Evolutionary conservation across 2,329 filamentous ascomycete species (phyloP), one percentile per base, ranked within the genome.

Genomic region (Aspergillus sp.): DNA sequence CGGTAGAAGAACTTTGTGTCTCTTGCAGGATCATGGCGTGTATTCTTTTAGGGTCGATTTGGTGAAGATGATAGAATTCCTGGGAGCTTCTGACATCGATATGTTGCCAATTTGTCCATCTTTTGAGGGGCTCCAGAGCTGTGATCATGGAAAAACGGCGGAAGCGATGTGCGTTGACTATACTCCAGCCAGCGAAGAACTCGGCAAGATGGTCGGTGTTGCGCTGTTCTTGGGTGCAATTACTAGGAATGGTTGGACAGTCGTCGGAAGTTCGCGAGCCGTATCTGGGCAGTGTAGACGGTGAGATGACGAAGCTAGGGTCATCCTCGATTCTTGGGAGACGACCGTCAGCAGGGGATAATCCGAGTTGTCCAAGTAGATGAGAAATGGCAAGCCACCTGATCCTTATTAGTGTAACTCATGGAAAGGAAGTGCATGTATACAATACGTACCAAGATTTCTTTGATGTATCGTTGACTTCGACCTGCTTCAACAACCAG

Each of bases 131-230:
- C 20, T 62, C 60, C 7, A 61, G 38, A 8, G 60, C 41, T 4
- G 69, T 69, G 13, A 75, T 44, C 3, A 75, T 65, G 24, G 67
- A 20, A 24, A 74, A 75, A 8, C 66, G 67, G 7, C 73, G 67
- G 48, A 72, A 72, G 7, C 64, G 64, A 15, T 72, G 57, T 4
- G 62, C 62, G 48, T 76, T 66, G 12, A 71, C 53, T 5, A 75
- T 53, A 2, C 64, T 61, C 73, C 72, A 77, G 8, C 72, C 74
- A 1, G 74, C 71, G 45, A 76, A 76, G 30, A 72, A 70, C 53
- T 77, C 73, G 5, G 71, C 64, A 2, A 78, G 63, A 53, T 72
- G 71, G 44, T 77, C 74, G 8, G 71, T 62, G 38, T 75, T 64
- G 22, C 68, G 63, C 22, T 70, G 64, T 11, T 63, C 59, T 42